Evolutionary conservation across 192 early-diverging fungal genomes (phyloP), one percentile per base, ranked within the genome.

Genomic region (Helicostylum pulchrum): DNA sequence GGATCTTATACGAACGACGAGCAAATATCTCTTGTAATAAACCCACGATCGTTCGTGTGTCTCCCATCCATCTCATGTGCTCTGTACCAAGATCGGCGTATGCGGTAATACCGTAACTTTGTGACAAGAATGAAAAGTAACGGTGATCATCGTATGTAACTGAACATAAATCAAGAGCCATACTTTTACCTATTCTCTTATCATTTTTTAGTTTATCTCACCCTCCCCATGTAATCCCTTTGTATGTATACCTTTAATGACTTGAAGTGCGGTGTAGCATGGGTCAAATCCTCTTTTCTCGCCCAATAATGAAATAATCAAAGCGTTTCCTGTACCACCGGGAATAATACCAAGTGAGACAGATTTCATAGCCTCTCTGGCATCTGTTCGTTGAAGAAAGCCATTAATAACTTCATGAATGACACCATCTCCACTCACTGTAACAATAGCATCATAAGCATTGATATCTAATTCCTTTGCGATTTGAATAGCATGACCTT

Each of bases 401-500:
- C 91, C 92, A 54, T 94, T 90, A 31, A 92, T 77, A 10, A 92
- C 72, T 70, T 94, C 92, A 52, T 94, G 89, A 31, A 91, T 78
- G 7, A 91, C 81, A 9, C 92, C 92, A 70, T 94, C 92, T 20
- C 92, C 92, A 75, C 85, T 85, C 42, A 92, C 75, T 31, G 85
- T 80, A 1, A 88, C 74, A 21, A 90, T 72, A 6, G 86, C 82
- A 42, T 82, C 81, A 61, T 81, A 94, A 9, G 63, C 47, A 0
- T 73, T 47, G 34, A 85, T 76, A 53, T 88, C 78, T 6, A 91
- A 47, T 2, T 73, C 69, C 49, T 69, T 78, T 10, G 84, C 83
- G 53, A 90, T 85, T 46, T 89, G 80, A 26, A 78, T 76, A 10
- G 83, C 89, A 61, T 92, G 86, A 9, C 78, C 72, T 6, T 70